Evolutionary conservation across 208 protist species (phyloP).

Genomic region (Leishmania martiniquensis): DNA sequence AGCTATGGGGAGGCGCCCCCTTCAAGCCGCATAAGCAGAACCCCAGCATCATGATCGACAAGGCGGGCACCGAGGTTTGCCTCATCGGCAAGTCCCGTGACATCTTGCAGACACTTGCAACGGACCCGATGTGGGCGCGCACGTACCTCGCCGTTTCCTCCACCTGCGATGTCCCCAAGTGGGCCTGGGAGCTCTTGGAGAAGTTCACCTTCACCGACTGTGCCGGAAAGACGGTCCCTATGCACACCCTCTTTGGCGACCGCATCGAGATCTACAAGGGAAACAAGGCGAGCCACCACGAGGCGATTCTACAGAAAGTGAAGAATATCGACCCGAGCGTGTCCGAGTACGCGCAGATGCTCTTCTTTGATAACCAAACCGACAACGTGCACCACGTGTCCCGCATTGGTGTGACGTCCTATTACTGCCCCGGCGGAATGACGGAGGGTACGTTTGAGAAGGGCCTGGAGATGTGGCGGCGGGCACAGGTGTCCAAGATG

Average conservation of each 20-base stretch:
- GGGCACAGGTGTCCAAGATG: conserved; percentile 25
- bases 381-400: conserved; percentile 83
- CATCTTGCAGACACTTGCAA: conserved; percentile 62
- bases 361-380: conserved; percentile 93
- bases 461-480: conserved; percentile 68
- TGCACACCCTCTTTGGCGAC: conserved; percentile 75
- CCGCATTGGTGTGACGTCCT: conserved; percentile 72
- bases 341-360: conserved; percentile 72
- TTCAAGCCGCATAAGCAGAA: conserved; percentile 57
- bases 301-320: conserved; percentile 53
- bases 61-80: conserved; percentile 50
- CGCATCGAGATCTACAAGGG: conserved; percentile 80
- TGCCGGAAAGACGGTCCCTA: conserved; percentile 42
- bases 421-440: conserved; percentile 83
- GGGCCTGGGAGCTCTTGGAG: conserved; percentile 77
- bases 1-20: conserved; percentile 80
- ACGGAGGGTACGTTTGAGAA: conserved; percentile 63
- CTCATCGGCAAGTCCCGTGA: conserved; percentile 81
- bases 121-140: conserved; percentile 46
- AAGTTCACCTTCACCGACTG: conserved; percentile 60
- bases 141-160: conserved; percentile 82
- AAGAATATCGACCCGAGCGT: conserved; percentile 42
- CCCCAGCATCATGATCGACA: conserved; percentile 61
- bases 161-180: conserved; percentile 87
- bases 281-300: conserved; percentile 74